Evolutionary conservation across 129 eudicot species (phyloP), one percentile per base, ranked within the genome.

Genomic region (Logfia minima): DNA sequence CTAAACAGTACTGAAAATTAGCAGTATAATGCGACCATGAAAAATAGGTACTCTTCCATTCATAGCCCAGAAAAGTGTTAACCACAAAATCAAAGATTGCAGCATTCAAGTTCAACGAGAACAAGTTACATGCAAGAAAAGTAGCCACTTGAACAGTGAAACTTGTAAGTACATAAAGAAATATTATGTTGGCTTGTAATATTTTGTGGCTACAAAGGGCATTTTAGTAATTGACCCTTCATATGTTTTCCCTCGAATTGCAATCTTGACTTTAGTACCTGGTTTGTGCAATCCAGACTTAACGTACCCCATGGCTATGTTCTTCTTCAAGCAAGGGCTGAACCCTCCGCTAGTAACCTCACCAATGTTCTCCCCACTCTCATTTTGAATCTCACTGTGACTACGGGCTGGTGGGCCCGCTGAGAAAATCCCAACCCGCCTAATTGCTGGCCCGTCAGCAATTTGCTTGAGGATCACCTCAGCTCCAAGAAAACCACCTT

Each of bases 251-350:
- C 98, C 98, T 35, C 98, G 72, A 75, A 91, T 81, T 11, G 83
- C 86, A 58, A 93, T 83, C 86, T 87, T 93, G 48, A 92, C 84
- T 56, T 90, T 87, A 31, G 96, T 89, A 16, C 98, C 98, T 1
- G 89, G 78, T 86, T 93, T 93, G 87, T 94, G 98, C 82, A 24
- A 76, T 32, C 98, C 98, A 2, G 98, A 89, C 82, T 94, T 94
- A 34, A 94, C 98, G 29, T 94, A 94, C 68, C 98, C 98, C 98
- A 94, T 94, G 10, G 96, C 97, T 75, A 94, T 89, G 82, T 94
- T 94, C 92, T 94, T 94, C 96, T 94, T 94, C 61, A 94, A 89
- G 83, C 97, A 94, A 21, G 98, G 98, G 56, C 98, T 94, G 63
- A 94, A 94, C 58, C 98, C 98, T 78, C 98, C 98, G 28, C 98